These are phyloP conservation scores for Plasmodium inui DNA, from an alignment of 169 alveolate genomes.

Conservation along the genomic window DNA sequence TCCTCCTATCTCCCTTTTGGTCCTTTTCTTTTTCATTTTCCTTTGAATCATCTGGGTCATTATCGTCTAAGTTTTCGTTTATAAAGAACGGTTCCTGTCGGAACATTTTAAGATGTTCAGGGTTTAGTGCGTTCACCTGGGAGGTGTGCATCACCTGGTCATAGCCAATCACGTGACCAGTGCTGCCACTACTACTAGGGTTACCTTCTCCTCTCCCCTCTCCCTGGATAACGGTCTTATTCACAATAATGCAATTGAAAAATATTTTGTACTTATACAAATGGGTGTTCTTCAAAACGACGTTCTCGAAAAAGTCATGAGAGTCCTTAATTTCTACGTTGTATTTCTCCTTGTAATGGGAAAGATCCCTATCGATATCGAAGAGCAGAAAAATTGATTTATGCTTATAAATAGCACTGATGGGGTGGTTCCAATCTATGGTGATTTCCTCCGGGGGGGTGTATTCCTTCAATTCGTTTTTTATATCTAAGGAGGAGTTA, in stretches of 20 bases:
- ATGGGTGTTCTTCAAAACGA: conserved; percentile 40
- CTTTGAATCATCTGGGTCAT: conserved; percentile 8
- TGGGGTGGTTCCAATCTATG: conserved; percentile 22
- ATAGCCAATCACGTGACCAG: background rate
- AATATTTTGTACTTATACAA: conserved; percentile 33
- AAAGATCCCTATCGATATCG: conserved; percentile 13
- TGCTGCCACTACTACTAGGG: background rate
- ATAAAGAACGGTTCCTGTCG: conserved; percentile 41
- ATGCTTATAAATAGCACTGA: background rate
- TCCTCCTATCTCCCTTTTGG: conserved; percentile 9
- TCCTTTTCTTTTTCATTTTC: conserved; percentile 5
- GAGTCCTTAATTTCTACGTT: conserved; percentile 17
- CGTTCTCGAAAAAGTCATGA: conserved; percentile 55
- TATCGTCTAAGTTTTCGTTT: conserved; percentile 25
- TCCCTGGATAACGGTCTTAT: background rate
- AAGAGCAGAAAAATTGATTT: conserved; percentile 35
- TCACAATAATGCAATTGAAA: conserved; percentile 64
- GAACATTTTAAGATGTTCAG: conserved; percentile 25
- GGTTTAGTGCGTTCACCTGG: background rate
- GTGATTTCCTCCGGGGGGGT: conserved; percentile 76
- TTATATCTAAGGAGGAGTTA: conserved; percentile 25
- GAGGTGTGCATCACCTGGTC: background rate
- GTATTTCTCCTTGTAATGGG: conserved; percentile 18
- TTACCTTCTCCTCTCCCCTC: background rate
- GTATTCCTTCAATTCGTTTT: conserved; percentile 75